Evolutionary conservation across 208 protist species (phyloP).

Genomic region (Leishmania guyanensis): DNA sequence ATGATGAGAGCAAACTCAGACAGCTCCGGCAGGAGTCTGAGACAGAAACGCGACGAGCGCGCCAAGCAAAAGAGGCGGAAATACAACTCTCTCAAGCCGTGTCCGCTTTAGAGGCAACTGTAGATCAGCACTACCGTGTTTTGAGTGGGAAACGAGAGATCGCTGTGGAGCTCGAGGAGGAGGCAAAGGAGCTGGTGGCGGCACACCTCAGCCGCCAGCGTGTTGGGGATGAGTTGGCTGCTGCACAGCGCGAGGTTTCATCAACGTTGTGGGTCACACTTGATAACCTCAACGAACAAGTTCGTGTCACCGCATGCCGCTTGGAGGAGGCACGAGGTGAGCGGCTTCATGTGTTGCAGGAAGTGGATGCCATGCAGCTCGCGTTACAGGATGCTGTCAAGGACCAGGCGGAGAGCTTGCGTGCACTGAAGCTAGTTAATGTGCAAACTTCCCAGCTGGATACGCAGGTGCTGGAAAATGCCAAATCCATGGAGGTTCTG

Average conservation of each 20-base stretch:
- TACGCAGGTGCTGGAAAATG: constrained; percentile 41
- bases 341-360: constrained; percentile 32
- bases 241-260: constrained; percentile 36
- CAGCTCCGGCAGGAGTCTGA: constrained; percentile 35
- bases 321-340: constrained; percentile 40
- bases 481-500: constrained; percentile 37
- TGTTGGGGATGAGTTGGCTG: constrained; percentile 47
- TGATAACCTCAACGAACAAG: constrained; percentile 26
- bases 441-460: constrained; percentile 35
- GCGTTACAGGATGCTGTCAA: constrained; percentile 36
- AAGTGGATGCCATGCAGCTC: constrained; percentile 38
- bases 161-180: constrained; percentile 34
- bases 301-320: constrained; percentile 15
- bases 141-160: constrained; percentile 28
- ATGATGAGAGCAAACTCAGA: constrained; percentile 24
- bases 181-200: constrained; percentile 42
- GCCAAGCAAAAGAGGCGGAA: constrained; percentile 23
- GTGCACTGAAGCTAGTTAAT: constrained; percentile 46
- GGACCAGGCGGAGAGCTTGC: constrained; percentile 50
- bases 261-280: constrained; percentile 43
- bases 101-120: constrained; percentile 8
- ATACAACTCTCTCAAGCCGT: constrained; percentile 12
- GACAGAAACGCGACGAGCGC: constrained; percentile 11
- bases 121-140: constrained; percentile 16
- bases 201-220: constrained; percentile 36